Base-by-base conservation (phyloP, 192 early-diverging fungal species). In the Podila minutissima region DNA sequence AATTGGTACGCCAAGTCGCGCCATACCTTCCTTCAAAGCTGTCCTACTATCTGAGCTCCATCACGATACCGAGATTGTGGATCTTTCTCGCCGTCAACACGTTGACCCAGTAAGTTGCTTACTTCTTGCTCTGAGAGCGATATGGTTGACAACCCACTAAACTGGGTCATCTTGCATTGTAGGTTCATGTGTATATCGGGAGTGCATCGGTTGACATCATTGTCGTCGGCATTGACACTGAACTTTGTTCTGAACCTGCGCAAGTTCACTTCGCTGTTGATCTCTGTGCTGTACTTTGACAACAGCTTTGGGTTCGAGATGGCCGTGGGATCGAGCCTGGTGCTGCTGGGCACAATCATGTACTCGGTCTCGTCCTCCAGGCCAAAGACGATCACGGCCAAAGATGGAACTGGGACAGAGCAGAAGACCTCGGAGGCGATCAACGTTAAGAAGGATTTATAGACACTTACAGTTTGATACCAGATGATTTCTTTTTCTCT, bases 231-330 rank as follows among this genome's bases (percentile, higher is more conserved):
- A 13, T 84, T 97, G 8, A 95, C 96, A 0, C 82, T 96, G 29
- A 97, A 96, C 70, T 87, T 97, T 12, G 92, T 97, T 10, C 85
- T 97, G 19, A 95, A 93, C 59, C 71, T 97, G 24, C 91, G 96
- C 28, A 97, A 97, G 78, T 92, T 95, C 46, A 91, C 93, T 13
- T 94, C 92, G 24, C 76, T 97, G 37, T 65, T 95, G 17, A 86
- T 97, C 28, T 95, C 94, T 0, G 86, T 97, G 13, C 32, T 93
- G 35, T 85, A 94, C 33, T 97, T 97, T 74, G 85, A 91, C 31
- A 96, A 95, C 76, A 83, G 86, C 0, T 90, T 97, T 74, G 90
- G 91, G 7, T 71, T 74, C 3, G 87, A 88, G 35, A 90, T 92
- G 71, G 75, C 87, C 46, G 50, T 89, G 19, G 96, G 96, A 15